Conservation (phyloP, 73 alveolate species). For the Tetrahymena elliotti region DNA sequence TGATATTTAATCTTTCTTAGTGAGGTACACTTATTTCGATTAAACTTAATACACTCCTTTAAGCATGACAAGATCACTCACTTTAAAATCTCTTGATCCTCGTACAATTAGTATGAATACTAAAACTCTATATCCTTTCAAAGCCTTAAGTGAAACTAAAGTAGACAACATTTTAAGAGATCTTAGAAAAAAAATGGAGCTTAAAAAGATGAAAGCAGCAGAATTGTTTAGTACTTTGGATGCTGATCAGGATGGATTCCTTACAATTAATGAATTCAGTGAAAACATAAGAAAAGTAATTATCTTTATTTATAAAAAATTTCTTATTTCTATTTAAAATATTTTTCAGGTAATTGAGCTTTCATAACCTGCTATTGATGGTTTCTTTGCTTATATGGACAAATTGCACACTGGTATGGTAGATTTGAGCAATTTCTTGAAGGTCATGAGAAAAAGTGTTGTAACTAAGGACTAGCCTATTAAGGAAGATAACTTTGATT, state of each 20-base stretch:
- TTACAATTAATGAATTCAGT: slow-evolving; percentile 64
- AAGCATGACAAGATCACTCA: background rate
- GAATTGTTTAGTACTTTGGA: slow-evolving; percentile 49
- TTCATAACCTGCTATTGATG: slow-evolving; percentile 70
- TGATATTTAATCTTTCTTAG: slow-evolving; percentile 19
- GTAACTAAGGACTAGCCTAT: slow-evolving; percentile 16
- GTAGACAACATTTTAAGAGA: slow-evolving; percentile 34
- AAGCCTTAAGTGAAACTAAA: slow-evolving; percentile 24
- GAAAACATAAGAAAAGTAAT: slow-evolving; percentile 15
- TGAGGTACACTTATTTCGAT: slow-evolving; percentile 27
- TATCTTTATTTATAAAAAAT: background rate
- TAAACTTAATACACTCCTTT: background rate
- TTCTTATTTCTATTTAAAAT: background rate
- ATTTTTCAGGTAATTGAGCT: slow-evolving; percentile 44
- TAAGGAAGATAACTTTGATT: slow-evolving; percentile 65
- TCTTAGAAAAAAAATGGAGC: slow-evolving; percentile 14
- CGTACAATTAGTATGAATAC: background rate
- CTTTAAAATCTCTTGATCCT: background rate
- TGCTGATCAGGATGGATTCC: slow-evolving; percentile 64
- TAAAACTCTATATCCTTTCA: slow-evolving; percentile 34
- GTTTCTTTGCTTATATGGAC: slow-evolving; percentile 80
- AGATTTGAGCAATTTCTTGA: slow-evolving; percentile 61
- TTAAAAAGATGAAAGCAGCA: slow-evolving; percentile 30
- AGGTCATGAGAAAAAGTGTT: slow-evolving; percentile 41
- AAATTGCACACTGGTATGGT: slow-evolving; percentile 64